Percentiles rank a stretch among this genome's conserved stretches.
These are phyloP conservation scores for Lentinula aciculospora DNA, from an alignment of 768 basidiomycete genomes.

Conservation along the genomic window DNA sequence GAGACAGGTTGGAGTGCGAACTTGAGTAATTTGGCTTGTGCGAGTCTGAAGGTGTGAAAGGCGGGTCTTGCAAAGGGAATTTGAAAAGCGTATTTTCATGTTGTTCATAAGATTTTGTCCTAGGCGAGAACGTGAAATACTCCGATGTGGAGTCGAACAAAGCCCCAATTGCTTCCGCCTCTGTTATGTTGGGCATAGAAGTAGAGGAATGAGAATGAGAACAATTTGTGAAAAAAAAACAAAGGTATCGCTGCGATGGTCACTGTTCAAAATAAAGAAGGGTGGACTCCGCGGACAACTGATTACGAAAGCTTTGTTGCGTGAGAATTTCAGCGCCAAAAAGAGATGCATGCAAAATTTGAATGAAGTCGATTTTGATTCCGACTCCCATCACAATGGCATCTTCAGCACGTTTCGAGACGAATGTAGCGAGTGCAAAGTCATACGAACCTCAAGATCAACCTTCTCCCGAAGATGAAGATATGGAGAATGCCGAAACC, in stretches of 20 bases:
- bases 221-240: neutral
- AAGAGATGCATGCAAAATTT: neutral
- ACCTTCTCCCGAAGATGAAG: neutral
- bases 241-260: neutral
- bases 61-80: neutral
- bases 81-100: neutral
- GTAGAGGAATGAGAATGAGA: neutral
- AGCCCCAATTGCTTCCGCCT: slow-evolving; percentile 3
- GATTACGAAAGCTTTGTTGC: neutral
- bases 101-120: neutral
- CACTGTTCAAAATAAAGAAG: neutral
- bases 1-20: neutral
- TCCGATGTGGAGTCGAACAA: neutral
- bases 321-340: neutral
- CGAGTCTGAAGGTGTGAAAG: no score
- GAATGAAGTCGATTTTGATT: neutral
- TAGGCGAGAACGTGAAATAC: neutral
- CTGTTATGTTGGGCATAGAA: neutral
- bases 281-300: neutral
- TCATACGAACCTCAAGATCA: neutral
- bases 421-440: neutral
- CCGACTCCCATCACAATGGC: neutral
- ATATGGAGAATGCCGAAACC: neutral
- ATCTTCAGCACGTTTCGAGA: neutral
- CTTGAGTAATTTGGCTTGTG: neutral